phyloP scores from a whole-genome alignment of 805 yeast species.

The Yueomyces sinensis region DNA sequence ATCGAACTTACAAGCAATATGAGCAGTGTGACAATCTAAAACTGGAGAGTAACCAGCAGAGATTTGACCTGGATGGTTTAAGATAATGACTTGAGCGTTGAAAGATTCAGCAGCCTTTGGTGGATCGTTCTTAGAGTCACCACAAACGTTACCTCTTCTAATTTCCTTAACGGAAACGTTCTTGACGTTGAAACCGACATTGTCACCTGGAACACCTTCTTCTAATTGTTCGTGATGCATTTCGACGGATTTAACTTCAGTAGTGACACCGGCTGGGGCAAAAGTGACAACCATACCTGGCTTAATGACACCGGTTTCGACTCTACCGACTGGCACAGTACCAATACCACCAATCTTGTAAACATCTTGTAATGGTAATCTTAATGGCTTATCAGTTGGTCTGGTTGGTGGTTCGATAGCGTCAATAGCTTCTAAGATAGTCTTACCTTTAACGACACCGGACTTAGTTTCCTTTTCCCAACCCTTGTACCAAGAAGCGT shows the following conservation, averaged over 20 bases:
- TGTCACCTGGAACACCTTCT: slow-evolving; percentile 85
- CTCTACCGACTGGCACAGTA: slow-evolving; percentile 89
- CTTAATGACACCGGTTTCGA: slow-evolving; percentile 85
- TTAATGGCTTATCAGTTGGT: slow-evolving; percentile 78
- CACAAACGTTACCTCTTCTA: slow-evolving; percentile 87
- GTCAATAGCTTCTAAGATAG: slow-evolving; percentile 76
- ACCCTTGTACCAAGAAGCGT: slow-evolving; percentile 85
- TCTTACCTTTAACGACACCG: slow-evolving; percentile 63
- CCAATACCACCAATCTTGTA: slow-evolving; percentile 91
- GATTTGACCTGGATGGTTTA: slow-evolving; percentile 89
- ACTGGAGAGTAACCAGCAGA: slow-evolving; percentile 88
- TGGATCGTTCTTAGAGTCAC: slow-evolving; percentile 85
- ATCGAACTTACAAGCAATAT: slow-evolving; percentile 81
- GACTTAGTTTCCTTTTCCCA: slow-evolving; percentile 69
- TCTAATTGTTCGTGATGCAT: slow-evolving; percentile 75
- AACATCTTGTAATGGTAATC: slow-evolving; percentile 83
- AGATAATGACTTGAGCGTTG: slow-evolving; percentile 76
- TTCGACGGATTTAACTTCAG: slow-evolving; percentile 82
- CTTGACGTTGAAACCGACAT: slow-evolving; percentile 84
- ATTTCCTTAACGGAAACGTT: slow-evolving; percentile 80
- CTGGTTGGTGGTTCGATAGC: slow-evolving; percentile 68
- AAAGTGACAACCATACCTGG: slow-evolving; percentile 83
- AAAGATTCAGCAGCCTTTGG: slow-evolving; percentile 69
- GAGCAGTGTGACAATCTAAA: slow-evolving; percentile 82
- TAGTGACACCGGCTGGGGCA: slow-evolving; percentile 85